A percentile compares a stretch with the other conserved stretches of the same genome.
These are phyloP conservation scores for Ceratocystiopsis sp. DNA, from an alignment of 2,329 filamentous ascomycete species.

Conservation along the genomic window DNA sequence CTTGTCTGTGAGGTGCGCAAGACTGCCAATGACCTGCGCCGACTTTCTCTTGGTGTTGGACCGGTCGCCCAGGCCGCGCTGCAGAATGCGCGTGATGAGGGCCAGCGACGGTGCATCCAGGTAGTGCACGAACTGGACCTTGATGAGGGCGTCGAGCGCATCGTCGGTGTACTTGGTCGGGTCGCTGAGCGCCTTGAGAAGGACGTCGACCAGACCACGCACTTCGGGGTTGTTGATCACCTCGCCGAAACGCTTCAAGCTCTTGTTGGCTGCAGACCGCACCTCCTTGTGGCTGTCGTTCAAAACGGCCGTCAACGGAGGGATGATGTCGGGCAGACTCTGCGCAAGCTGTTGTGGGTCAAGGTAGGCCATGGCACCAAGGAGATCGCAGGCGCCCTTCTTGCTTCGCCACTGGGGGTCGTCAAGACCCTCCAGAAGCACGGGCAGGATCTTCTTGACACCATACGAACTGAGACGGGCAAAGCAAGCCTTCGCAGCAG, in stretches of 20 bases:
- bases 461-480: slow-evolving; percentile 85
- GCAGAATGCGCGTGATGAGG: slow-evolving; percentile 84
- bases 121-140: slow-evolving; percentile 96
- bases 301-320: slow-evolving; percentile 78
- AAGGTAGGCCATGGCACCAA: slow-evolving; percentile 96
- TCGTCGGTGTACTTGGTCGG: slow-evolving; percentile 95
- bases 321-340: slow-evolving; percentile 91
- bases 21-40: slow-evolving; percentile 90
- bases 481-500: slow-evolving; percentile 89
- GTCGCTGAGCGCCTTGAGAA: slow-evolving; percentile 92
- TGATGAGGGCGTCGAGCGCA: slow-evolving; percentile 83
- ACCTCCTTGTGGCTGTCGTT: slow-evolving; percentile 99
- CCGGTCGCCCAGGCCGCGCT: slow-evolving; percentile 77
- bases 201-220: slow-evolving; percentile 75
- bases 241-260: slow-evolving; percentile 92
- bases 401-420: slow-evolving; percentile 97
- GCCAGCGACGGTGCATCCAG: slow-evolving; percentile 93
- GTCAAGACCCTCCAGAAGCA: slow-evolving; percentile 76
- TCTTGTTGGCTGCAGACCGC: slow-evolving; percentile 77
- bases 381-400: slow-evolving; percentile 88
- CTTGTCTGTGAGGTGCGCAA: slow-evolving; percentile 91
- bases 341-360: slow-evolving; percentile 87
- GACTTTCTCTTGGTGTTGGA: slow-evolving; percentile 94
- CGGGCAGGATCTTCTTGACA: slow-evolving; percentile 87
- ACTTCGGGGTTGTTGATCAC: slow-evolving; percentile 97